Evolutionary conservation across 2,329 filamentous ascomycete genomes (phyloP).

Genomic region (Penicillium glabrum): DNA sequence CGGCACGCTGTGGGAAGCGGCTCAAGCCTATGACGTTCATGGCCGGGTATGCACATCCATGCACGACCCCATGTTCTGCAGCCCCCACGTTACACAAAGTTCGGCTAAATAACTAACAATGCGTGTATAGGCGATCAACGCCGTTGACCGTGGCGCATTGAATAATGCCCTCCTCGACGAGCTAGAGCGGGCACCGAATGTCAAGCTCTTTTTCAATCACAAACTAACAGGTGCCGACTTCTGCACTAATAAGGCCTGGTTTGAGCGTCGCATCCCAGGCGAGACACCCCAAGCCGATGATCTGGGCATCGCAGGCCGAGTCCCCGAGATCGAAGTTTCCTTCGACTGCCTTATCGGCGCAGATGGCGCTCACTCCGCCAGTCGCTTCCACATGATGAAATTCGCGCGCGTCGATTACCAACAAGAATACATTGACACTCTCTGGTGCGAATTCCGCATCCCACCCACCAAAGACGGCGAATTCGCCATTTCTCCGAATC

Average conservation of each 20-base stretch:
- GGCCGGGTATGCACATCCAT: conserved; percentile 62
- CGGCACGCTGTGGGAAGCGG: conserved; percentile 69
- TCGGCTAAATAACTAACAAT: not conserved
- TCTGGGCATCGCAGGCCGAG: conserved; percentile 43
- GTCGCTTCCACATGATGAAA: conserved; percentile 95
- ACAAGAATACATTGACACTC: conserved; percentile 91
- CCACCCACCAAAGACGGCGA: conserved; percentile 52
- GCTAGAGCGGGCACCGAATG: conserved; percentile 80
- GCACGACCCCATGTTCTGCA: conserved; percentile 3
- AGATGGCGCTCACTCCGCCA: conserved; percentile 90
- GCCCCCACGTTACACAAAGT: conserved; percentile 3
- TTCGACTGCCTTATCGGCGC: conserved; percentile 95
- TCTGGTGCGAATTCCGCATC: conserved; percentile 97
- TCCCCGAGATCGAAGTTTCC: conserved; percentile 72
- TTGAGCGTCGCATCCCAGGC: conserved; percentile 59
- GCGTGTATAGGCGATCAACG: conserved; percentile 69
- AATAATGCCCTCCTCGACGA: conserved; percentile 84
- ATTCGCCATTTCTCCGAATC: conserved; percentile 85
- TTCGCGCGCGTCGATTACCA: conserved; percentile 85
- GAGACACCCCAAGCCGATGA: conserved; percentile 32
- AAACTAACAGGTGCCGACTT: conserved; percentile 92
- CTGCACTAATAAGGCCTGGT: conserved; percentile 76
- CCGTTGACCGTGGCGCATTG: conserved; percentile 78
- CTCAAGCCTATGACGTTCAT: conserved; percentile 89
- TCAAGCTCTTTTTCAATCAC: conserved; percentile 88